These are phyloP conservation scores for Talaromyces atroroseus DNA, from an alignment of 2,329 filamentous ascomycete genomes.

Conservation along the genomic window DNA sequence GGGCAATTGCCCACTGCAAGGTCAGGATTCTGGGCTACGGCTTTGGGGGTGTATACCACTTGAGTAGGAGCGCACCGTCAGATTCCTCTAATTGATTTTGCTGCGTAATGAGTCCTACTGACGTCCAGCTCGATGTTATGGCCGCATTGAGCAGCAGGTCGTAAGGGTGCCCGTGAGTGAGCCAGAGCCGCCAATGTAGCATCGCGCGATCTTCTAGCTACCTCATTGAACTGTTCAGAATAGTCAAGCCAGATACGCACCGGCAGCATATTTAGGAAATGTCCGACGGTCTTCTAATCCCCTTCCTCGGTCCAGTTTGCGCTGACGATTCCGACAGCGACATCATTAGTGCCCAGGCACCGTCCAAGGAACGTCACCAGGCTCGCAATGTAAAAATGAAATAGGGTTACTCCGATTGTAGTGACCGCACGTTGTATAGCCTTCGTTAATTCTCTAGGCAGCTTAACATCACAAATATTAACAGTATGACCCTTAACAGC, in stretches of 20 bases:
- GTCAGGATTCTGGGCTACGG: constrained; percentile 18
- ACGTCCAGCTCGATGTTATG: constrained; percentile 22
- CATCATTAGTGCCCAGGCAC: constrained; percentile 31
- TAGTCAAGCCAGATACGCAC: constrained; percentile 32
- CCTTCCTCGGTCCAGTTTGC: constrained; percentile 34
- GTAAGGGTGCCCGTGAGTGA: constrained; percentile 39
- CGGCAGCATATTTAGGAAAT: constrained; percentile 48
- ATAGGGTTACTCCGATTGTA: constrained; percentile 31
- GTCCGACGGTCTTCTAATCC: constrained; percentile 37
- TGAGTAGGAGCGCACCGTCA: constrained; percentile 21
- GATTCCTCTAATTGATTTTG: constrained; percentile 25
- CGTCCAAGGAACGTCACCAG: constrained; percentile 35
- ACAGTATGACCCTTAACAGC: too few relatives aligned
- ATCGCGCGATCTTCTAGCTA: constrained; percentile 21
- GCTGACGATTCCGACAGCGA: constrained; percentile 47
- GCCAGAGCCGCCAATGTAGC: constrained; percentile 34
- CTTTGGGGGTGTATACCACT: constrained; percentile 22
- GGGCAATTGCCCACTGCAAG: constrained; percentile 17
- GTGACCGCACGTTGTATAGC: background rate
- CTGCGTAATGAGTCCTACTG: constrained; percentile 36
- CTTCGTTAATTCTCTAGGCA: background rate
- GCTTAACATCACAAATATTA: background rate
- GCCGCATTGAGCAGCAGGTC: constrained; percentile 38
- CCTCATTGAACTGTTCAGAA: constrained; percentile 26
- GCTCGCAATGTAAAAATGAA: constrained; percentile 45